Evolutionary conservation across 768 basidiomycete genomes (phyloP).

Genomic region (Collybiopsis confluens): DNA sequence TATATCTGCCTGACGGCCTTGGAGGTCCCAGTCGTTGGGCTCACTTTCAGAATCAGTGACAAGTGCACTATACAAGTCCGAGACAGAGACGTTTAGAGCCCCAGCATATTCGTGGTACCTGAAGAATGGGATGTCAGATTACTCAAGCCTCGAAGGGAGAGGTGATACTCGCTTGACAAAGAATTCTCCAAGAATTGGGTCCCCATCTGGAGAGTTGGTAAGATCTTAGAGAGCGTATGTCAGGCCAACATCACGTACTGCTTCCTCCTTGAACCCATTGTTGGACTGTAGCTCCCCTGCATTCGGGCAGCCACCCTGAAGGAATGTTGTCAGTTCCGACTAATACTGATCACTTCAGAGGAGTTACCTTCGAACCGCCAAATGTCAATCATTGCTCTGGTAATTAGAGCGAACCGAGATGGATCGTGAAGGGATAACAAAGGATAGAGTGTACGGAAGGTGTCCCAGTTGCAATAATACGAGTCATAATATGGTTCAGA

Average conservation of each 20-base stretch:
- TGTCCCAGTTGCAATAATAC: slow-evolving; percentile 71
- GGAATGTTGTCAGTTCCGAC: slow-evolving; percentile 20
- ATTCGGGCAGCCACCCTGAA: slow-evolving; percentile 58
- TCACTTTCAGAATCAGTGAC: slow-evolving; percentile 56
- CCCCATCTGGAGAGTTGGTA: slow-evolving; percentile 38
- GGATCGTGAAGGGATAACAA: slow-evolving; percentile 65
- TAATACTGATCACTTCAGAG: slow-evolving; percentile 17
- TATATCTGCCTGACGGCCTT: slow-evolving; percentile 52
- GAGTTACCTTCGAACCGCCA: slow-evolving; percentile 50
- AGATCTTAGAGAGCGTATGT: neutral
- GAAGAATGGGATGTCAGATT: neutral
- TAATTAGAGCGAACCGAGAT: slow-evolving; percentile 51
- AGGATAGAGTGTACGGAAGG: slow-evolving; percentile 58
- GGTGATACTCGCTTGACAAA: slow-evolving; percentile 45
- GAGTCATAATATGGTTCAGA: slow-evolving; percentile 65
- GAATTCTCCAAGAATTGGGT: slow-evolving; percentile 63
- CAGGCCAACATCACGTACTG: slow-evolving; percentile 35
- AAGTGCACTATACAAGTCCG: slow-evolving; percentile 51
- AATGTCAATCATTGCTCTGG: slow-evolving; percentile 64
- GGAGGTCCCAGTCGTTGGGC: slow-evolving; percentile 58
- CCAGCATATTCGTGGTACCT: slow-evolving; percentile 51
- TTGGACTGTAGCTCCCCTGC: slow-evolving; percentile 41
- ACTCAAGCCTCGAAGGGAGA: neutral
- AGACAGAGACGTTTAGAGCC: slow-evolving; percentile 41
- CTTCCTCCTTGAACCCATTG: slow-evolving; percentile 53